A percentile compares a stretch with the other conserved stretches of the same genome.
These are phyloP conservation scores for Rosa hybrid DNA, from an alignment of 331 rosid species.

Conservation along the genomic window DNA sequence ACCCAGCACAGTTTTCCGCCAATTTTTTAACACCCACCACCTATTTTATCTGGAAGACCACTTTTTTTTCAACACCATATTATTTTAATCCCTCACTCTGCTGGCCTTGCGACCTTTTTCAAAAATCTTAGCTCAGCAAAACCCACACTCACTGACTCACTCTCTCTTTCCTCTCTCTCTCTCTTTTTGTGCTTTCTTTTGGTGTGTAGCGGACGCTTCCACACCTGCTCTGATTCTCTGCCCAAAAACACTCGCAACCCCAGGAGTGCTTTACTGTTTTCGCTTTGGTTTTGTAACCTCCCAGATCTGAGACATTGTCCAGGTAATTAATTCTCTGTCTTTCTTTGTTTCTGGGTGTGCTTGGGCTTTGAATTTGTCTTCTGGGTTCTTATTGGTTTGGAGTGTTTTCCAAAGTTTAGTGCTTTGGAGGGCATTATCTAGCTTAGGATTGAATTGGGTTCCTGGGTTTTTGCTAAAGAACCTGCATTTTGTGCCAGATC, in stretches of 20 bases:
- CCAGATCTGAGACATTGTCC: conserved; percentile 54
- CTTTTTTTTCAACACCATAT: neutral
- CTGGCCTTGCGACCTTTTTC: neutral
- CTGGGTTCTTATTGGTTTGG: neutral
- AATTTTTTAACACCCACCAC: neutral
- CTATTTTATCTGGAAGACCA: neutral
- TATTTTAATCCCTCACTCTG: conserved; percentile 22
- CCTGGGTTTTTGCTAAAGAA: conserved; percentile 16
- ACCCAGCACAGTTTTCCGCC: conserved; percentile 13
- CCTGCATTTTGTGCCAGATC: conserved; percentile 47
- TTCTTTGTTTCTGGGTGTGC: neutral
- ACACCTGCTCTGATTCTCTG: conserved; percentile 18
- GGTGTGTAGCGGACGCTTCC: conserved; percentile 38
- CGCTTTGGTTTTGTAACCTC: conserved; percentile 13
- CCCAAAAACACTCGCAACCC: conserved; percentile 29
- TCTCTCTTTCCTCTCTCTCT: conserved; percentile 18
- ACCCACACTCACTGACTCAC: conserved; percentile 25
- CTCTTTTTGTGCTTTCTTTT: conserved; percentile 39
- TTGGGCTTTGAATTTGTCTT: neutral
- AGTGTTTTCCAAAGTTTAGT: conserved; percentile 3
- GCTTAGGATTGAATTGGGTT: conserved; percentile 27
- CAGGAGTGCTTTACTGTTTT: conserved; percentile 32
- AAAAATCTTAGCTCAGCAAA: conserved; percentile 18
- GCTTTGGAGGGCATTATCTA: neutral
- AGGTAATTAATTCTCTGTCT: conserved; percentile 14